These are phyloP conservation scores for Castanea mollissima DNA, from an alignment of 306 rosid genomes.

Conservation along the genomic window DNA sequence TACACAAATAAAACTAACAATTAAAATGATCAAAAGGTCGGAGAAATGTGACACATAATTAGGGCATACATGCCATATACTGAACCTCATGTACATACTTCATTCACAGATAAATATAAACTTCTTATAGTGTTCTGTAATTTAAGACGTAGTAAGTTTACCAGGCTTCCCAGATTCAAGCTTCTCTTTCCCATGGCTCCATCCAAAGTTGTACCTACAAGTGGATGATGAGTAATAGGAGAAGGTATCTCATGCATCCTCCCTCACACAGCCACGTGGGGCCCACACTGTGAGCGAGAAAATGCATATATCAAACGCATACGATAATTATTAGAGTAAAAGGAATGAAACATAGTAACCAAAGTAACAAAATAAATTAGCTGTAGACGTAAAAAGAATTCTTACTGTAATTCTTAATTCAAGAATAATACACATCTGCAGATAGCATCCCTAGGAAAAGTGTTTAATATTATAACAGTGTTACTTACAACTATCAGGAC, in stretches of 20 bases:
- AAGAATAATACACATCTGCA: background rate
- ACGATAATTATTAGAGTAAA: too few relatives aligned
- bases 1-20: background rate
- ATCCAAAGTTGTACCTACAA: conserved; percentile 88
- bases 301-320: too few relatives aligned
- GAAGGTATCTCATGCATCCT: background rate
- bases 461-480: background rate
- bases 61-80: background rate
- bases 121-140: conserved; percentile 9
- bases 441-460: background rate
- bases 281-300: too few relatives aligned
- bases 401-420: background rate
- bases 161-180: conserved; percentile 96
- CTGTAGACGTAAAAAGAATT: background rate
- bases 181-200: conserved; percentile 99
- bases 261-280: too few relatives aligned
- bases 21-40: background rate
- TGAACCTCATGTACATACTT: background rate
- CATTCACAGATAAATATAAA: conserved; percentile 1
- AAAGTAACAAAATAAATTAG: background rate
- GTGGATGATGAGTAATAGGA: conserved; percentile 25
- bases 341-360: conserved; percentile 1
- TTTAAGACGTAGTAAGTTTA: conserved; percentile 23
- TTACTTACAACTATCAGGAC: too few relatives aligned
- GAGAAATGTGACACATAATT: background rate